These are phyloP conservation scores for Isabelozyma pseudorhagii DNA, from an alignment of 805 yeast species.

Conservation along the genomic window DNA sequence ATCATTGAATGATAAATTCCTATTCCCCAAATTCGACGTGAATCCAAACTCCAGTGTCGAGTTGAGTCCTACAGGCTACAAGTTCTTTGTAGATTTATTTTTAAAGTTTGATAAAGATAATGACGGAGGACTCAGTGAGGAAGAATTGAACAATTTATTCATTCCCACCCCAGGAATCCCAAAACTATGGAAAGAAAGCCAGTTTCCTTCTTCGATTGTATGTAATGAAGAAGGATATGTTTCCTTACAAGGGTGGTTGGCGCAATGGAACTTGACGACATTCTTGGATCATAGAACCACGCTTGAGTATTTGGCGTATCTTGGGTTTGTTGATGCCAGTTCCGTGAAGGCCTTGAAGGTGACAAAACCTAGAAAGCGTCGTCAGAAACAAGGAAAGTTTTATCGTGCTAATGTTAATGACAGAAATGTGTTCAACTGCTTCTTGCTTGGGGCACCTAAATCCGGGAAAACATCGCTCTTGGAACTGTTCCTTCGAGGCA, in stretches of 20 bases:
- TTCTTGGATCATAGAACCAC: constrained; percentile 81
- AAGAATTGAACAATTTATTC: constrained; percentile 67
- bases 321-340: constrained; percentile 71
- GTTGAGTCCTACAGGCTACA: constrained; percentile 85
- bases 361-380: constrained; percentile 73
- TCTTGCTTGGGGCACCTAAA: constrained; percentile 77
- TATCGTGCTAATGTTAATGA: constrained; percentile 73
- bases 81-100: constrained; percentile 88
- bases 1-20: constrained; percentile 72
- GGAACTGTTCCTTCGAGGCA: constrained; percentile 76
- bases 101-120: constrained; percentile 88
- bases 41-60: constrained; percentile 79
- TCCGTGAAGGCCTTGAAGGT: constrained; percentile 50
- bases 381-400: constrained; percentile 60
- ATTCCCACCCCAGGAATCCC: constrained; percentile 95
- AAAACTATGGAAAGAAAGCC: constrained; percentile 74
- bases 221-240: constrained; percentile 87
- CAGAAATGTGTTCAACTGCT: constrained; percentile 89
- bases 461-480: constrained; percentile 86
- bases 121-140: constrained; percentile 88
- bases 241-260: constrained; percentile 96
- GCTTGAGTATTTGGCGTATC: constrained; percentile 80
- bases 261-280: constrained; percentile 98
- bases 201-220: constrained; percentile 85
- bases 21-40: constrained; percentile 79